These are phyloP conservation scores for Sesbania bispinosa DNA, from an alignment of 306 rosid genomes.

Conservation along the genomic window DNA sequence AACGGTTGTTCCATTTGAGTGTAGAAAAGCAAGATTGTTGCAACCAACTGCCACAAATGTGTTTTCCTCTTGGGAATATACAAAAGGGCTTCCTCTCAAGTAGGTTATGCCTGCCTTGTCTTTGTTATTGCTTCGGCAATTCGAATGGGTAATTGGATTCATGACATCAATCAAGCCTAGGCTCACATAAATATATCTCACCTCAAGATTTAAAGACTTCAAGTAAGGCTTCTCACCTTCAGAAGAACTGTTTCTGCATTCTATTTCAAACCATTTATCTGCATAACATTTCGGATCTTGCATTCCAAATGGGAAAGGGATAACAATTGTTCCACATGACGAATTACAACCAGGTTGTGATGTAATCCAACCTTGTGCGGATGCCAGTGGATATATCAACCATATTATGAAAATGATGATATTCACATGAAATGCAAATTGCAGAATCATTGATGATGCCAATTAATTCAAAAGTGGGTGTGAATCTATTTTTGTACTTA, in stretches of 20 bases:
- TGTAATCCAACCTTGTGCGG: neutral
- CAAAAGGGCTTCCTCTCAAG: constrained; percentile 30
- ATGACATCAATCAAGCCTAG: neutral
- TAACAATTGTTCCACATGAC: constrained; percentile 1
- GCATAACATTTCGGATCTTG: constrained; percentile 8
- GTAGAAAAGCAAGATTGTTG: constrained; percentile 7
- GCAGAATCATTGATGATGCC: constrained; percentile 7
- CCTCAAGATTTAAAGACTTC: neutral
- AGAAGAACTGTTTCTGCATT: constrained; percentile 19
- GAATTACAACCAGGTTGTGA: constrained; percentile 20
- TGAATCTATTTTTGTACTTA: too few relatives aligned
- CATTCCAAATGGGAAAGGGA: constrained; percentile 47
- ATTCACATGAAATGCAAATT: neutral
- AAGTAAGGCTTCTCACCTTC: constrained; percentile 9
- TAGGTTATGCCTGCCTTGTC: neutral
- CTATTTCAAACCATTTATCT: constrained; percentile 29
- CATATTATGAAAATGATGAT: neutral
- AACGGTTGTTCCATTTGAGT: neutral
- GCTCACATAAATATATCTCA: neutral
- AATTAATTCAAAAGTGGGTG: too few relatives aligned
- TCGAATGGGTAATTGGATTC: constrained; percentile 16
- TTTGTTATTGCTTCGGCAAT: neutral
- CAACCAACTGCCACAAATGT: constrained; percentile 28
- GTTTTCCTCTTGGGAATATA: constrained; percentile 3
- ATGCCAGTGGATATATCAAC: neutral